Conservation (phyloP, 345 rosid species). For the Carallia brachiata region DNA sequence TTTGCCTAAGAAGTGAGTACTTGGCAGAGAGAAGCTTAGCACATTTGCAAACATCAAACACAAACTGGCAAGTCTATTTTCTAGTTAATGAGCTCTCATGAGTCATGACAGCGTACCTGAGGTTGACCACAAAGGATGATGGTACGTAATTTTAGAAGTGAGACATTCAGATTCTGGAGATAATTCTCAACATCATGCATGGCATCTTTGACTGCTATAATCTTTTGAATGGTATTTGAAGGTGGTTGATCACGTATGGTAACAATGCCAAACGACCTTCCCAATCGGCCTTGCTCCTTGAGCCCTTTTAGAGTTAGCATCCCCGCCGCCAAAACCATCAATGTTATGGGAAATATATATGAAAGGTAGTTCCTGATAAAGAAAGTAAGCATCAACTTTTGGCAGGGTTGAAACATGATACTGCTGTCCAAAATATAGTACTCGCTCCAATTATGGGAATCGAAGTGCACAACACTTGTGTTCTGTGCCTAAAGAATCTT, state of each 20-base stretch:
- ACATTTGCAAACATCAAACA: neutral
- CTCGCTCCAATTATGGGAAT: too few species aligned
- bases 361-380: constrained; percentile 67
- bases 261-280: constrained; percentile 78
- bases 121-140: constrained; percentile 87
- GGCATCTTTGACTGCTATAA: constrained; percentile 88
- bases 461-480: too few species aligned
- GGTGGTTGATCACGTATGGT: constrained; percentile 92
- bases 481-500: too few species aligned
- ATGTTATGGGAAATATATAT: constrained; percentile 57
- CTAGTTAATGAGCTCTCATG: neutral
- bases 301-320: constrained; percentile 90
- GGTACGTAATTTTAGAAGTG: constrained; percentile 70
- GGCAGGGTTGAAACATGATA: neutral
- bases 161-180: constrained; percentile 83
- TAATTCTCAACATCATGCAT: constrained; percentile 78
- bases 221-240: constrained; percentile 92
- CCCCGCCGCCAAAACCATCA: constrained; percentile 62
- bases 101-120: constrained; percentile 57
- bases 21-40: neutral
- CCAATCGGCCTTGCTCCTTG: constrained; percentile 90
- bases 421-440: neutral
- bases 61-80: too few species aligned
- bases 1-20: neutral
- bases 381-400: constrained; percentile 1